A percentile compares a stretch with the other conserved stretches of the same genome.
phyloP scores from a whole-genome alignment of 2,329 filamentous ascomycete genomes.

The Fusarium sp. region DNA sequence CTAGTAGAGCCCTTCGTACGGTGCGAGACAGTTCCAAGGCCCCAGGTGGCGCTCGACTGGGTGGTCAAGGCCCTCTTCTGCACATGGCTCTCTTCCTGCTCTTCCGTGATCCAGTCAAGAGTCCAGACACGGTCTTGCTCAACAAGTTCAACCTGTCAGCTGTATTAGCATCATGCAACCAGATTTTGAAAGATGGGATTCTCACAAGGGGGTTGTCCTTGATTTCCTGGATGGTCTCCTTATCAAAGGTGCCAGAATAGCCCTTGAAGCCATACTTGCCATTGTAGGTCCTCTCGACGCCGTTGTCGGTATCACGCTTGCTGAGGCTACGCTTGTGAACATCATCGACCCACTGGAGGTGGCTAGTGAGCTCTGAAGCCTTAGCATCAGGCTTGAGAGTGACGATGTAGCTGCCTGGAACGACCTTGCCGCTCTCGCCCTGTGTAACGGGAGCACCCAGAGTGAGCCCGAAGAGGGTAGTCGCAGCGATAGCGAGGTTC shows the following conservation, averaged over 20 bases:
- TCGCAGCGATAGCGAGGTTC: conserved; percentile 41
- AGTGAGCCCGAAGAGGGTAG: conserved; percentile 39
- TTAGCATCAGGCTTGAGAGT: conserved; percentile 67
- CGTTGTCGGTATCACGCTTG: conserved; percentile 55
- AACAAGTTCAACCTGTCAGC: conserved; percentile 44
- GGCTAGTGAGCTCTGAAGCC: conserved; percentile 57
- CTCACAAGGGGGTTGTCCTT: conserved; percentile 56
- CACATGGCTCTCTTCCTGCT: conserved; percentile 19
- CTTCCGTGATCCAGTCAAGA: conserved; percentile 39
- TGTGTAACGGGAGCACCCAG: conserved; percentile 38
- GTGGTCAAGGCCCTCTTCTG: conserved; percentile 45
- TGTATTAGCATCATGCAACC: neutral
- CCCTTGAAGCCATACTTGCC: conserved; percentile 51
- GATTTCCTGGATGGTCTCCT: conserved; percentile 54
- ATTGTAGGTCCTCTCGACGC: conserved; percentile 47
- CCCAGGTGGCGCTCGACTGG: conserved; percentile 48
- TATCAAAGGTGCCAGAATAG: conserved; percentile 58
- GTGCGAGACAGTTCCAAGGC: conserved; percentile 49
- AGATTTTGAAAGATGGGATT: neutral
- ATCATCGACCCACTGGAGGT: conserved; percentile 62
- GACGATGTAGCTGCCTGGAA: conserved; percentile 67
- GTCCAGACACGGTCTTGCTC: conserved; percentile 48
- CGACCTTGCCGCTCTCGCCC: conserved; percentile 35
- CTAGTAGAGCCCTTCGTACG: conserved; percentile 38
- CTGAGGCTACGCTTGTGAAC: conserved; percentile 65